Percentiles rank a stretch among this genome's conserved stretches.
phyloP scores from a whole-genome alignment of 768 basidiomycete genomes.

The Trichaptum fuscoviolaceum region DNA sequence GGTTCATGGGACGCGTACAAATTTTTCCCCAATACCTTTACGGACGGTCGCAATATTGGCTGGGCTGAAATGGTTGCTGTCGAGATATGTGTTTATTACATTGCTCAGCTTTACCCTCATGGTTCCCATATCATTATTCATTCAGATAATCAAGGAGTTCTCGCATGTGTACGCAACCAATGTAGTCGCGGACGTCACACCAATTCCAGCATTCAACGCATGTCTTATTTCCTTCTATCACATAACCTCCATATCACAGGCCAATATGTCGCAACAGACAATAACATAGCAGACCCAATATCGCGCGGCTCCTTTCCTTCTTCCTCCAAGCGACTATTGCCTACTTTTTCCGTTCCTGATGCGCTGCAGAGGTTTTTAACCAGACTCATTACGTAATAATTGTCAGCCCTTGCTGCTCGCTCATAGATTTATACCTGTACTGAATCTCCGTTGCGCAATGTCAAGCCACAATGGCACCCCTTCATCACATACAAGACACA shows the following conservation, averaged over 20 bases:
- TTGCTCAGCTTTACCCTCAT: constrained; percentile 20
- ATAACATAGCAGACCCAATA: not conserved
- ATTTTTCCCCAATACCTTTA: constrained; percentile 26
- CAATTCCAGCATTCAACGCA: not conserved
- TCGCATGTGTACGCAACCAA: constrained; percentile 26
- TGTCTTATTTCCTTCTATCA: not conserved
- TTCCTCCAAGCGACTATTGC: not conserved
- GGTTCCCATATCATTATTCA: constrained; percentile 25
- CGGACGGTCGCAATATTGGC: constrained; percentile 28
- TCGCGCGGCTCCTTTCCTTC: not conserved
- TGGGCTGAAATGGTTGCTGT: constrained; percentile 44
- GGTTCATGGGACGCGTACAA: constrained; percentile 36
- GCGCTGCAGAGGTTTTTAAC: not conserved
- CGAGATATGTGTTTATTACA: constrained; percentile 32
- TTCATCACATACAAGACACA: not conserved
- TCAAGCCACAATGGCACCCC: too few species aligned
- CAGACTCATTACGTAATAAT: not conserved
- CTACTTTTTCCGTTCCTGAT: not conserved
- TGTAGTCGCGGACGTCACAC: constrained; percentile 16
- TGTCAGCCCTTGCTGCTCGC: not conserved
- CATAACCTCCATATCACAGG: not conserved
- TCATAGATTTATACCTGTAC: not conserved
- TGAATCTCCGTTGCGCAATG: not conserved
- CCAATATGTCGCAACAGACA: not conserved
- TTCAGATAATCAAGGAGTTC: constrained; percentile 38